Evolutionary conservation across 2,329 filamentous ascomycete genomes (phyloP).

Genomic region (Aureobasidium namibiae): DNA sequence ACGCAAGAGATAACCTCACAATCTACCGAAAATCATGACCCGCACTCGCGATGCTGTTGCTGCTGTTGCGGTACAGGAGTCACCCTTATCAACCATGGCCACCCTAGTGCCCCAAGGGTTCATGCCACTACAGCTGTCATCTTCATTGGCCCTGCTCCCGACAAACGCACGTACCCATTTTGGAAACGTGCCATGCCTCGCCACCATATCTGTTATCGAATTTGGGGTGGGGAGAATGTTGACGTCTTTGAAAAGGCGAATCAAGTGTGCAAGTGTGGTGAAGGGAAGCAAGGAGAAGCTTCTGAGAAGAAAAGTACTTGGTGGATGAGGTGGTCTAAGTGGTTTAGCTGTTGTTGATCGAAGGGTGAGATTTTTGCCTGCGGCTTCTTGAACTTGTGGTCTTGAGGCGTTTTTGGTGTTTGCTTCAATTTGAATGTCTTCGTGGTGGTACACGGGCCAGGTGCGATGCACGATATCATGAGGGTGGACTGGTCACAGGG

Average conservation of each 20-base stretch:
- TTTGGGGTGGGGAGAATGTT: background rate
- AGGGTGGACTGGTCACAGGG: too few relatives aligned
- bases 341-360: background rate
- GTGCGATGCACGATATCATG: too few relatives aligned
- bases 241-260: background rate
- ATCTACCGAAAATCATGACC: too few relatives aligned
- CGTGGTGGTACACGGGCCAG: too few relatives aligned
- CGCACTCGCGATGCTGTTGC: too few relatives aligned
- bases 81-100: too few relatives aligned
- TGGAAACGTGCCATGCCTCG: background rate
- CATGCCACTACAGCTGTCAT: background rate
- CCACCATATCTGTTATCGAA: background rate
- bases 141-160: background rate
- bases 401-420: too few relatives aligned
- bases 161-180: background rate
- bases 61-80: background rate
- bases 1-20: background rate
- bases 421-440: too few relatives aligned
- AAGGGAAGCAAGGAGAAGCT: rapidly evolving
- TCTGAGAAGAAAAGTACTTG: background rate
- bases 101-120: too few relatives aligned
- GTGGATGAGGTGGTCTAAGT: background rate
- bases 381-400: background rate
- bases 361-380: background rate
- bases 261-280: too few relatives aligned